phyloP scores from a whole-genome alignment of 2,329 filamentous ascomycete species.

The Penicillium thymicola region DNA sequence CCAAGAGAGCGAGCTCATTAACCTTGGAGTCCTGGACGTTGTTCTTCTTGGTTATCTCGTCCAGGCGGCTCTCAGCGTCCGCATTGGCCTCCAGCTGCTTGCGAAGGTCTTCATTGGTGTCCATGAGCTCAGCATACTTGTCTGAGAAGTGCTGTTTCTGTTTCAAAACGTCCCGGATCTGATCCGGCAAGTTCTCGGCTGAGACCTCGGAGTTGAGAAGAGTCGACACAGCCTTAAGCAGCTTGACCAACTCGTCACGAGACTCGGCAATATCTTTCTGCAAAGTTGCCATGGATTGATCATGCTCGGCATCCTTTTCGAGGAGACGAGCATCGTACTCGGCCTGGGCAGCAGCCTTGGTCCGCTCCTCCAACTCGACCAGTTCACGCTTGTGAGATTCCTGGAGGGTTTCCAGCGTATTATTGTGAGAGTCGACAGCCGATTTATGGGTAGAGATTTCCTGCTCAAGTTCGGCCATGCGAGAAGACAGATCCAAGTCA shows the following conservation, averaged over 20 bases:
- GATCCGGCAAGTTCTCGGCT: conserved; percentile 58
- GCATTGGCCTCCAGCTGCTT: conserved; percentile 38
- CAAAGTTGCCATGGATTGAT: conserved; percentile 56
- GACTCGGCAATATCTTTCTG: conserved; percentile 63
- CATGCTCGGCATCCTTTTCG: conserved; percentile 59
- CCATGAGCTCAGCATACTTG: conserved; percentile 43
- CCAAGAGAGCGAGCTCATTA: conserved; percentile 52
- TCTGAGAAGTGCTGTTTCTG: conserved; percentile 44
- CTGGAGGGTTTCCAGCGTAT: conserved; percentile 52
- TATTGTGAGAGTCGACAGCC: conserved; percentile 53
- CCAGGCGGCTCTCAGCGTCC: conserved; percentile 35
- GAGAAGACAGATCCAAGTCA: conserved; percentile 32
- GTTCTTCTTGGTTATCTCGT: conserved; percentile 40
- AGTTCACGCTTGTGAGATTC: conserved; percentile 50
- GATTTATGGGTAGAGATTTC: conserved; percentile 57
- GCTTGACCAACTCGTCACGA: conserved; percentile 63
- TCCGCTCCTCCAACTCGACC: conserved; percentile 38
- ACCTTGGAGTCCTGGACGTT: conserved; percentile 56
- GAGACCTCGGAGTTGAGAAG: conserved; percentile 49
- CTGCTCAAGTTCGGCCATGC: conserved; percentile 55
- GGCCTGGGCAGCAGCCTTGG: conserved; percentile 36
- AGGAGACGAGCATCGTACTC: conserved; percentile 36
- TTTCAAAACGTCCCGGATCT: conserved; percentile 54
- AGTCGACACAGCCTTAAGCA: conserved; percentile 58
- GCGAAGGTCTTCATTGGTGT: conserved; percentile 38